Percentiles rank a stretch among this genome's conserved stretches.
Conservation (phyloP, 257 asterid species). For the Primulina huaijiensis region DNA sequence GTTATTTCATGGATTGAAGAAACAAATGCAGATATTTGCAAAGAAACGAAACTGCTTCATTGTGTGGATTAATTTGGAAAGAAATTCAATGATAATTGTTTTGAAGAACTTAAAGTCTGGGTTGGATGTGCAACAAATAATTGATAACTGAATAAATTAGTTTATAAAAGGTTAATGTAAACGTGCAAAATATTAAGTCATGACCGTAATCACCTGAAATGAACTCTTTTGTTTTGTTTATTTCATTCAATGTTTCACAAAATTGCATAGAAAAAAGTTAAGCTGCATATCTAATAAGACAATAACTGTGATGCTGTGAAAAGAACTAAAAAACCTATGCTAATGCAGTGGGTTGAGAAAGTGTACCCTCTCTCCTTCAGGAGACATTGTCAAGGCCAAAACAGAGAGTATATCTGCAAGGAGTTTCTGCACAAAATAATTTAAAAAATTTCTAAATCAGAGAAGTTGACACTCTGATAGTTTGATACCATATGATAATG, state of each 20-base stretch:
- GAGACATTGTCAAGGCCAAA: conserved; percentile 96
- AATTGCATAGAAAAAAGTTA: conserved; percentile 14
- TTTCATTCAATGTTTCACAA: conserved; percentile 6
- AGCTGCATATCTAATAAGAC: background rate
- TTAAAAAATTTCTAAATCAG: conserved; percentile 3
- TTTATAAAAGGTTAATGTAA: conserved; percentile 1
- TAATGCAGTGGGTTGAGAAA: conserved; percentile 3
- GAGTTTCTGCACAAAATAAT: conserved; percentile 45
- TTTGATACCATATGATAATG: background rate
- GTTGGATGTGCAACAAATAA: background rate
- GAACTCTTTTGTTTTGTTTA: conserved; percentile 5
- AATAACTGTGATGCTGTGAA: conserved; percentile 12
- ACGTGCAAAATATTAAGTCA: conserved; percentile 4
- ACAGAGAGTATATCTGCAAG: conserved; percentile 96
- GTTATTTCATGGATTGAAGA: background rate
- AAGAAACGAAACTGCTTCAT: conserved; percentile 3
- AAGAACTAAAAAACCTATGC: background rate
- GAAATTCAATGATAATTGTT: background rate
- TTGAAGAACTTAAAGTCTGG: background rate
- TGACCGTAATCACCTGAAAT: background rate
- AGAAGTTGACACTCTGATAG: too few species aligned
- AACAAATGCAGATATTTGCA: background rate
- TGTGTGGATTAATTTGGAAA: background rate
- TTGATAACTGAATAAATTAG: conserved; percentile 9
- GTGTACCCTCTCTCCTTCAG: conserved; percentile 92